Evolutionary conservation across 2,329 filamentous ascomycete genomes (phyloP), one percentile per base, ranked within the genome.

Genomic region (Penicillium psychrosexuale): DNA sequence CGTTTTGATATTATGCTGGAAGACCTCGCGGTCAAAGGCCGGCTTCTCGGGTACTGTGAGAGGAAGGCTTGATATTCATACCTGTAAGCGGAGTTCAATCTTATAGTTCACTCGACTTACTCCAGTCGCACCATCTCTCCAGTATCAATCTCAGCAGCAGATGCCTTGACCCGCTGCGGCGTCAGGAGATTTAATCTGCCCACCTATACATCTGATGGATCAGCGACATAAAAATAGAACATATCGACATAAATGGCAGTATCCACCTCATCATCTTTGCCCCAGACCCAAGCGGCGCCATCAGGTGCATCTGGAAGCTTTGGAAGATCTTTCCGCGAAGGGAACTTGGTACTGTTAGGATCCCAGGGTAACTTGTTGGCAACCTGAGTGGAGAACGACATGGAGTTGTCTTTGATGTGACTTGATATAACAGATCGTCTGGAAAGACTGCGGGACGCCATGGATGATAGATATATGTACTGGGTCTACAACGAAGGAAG

Each of bases 221-320:
- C 7, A 54, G 33, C 28, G 8, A 17, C 17, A 3, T 15, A 15
- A 3, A 3, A 37, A 19, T n/a, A 22, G 19, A 24, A 24, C 8
- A 15, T 38, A 15, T n/a, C 1, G 1, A 28, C 17, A 34, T 15
- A 3, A 28, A 15, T 12, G 13, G 11, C 3, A 34, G 11, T 3
- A 45, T 13, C 46, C 9, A 82, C 76, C 59, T 76, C 71, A 61
- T 84, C 82, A 64, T 83, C 73, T 38, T 80, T 73, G 12, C 83
- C 82, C 82, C 82, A 85, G 27, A 84, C 79, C 83, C 83, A 85
- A 17, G 82, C 82, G 17, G 82, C 81, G 28, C 76, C 80, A 17
- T 79, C 72, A 0, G 82, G 83, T 2, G 81, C 81, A 33, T 78
- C 78, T 1, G 77, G 69, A 36, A 84, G 75, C 19, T 69, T 62